Evolutionary conservation across 2,329 filamentous ascomycete species (phyloP).

Genomic region (Knoxdaviesia capensis): DNA sequence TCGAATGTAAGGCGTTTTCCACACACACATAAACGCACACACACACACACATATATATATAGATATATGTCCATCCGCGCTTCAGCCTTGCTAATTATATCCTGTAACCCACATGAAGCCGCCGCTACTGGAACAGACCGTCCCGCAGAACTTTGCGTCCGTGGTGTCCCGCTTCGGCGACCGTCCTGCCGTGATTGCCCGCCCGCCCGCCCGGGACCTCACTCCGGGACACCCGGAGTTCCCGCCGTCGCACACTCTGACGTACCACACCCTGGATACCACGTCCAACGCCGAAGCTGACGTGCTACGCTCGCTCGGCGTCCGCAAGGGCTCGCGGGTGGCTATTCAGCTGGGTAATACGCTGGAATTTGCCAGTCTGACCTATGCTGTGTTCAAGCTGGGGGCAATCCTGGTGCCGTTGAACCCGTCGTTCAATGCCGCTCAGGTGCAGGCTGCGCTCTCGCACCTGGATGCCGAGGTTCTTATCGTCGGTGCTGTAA

Average conservation of each 20-base stretch:
- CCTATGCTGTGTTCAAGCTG: conserved; percentile 82
- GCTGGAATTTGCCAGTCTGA: conserved; percentile 63
- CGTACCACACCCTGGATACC: conserved; percentile 55
- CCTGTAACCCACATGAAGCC: conserved; percentile 23
- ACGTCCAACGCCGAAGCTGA: conserved; percentile 58
- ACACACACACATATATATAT: neutral
- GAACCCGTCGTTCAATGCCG: conserved; percentile 71
- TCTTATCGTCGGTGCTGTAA: conserved; percentile 71
- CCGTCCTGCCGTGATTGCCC: conserved; percentile 33
- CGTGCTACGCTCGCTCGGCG: conserved; percentile 48
- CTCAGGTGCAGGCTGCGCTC: conserved; percentile 61
- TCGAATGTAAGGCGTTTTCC: neutral
- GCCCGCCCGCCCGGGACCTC: conserved; percentile 16
- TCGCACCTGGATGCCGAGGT: conserved; percentile 53
- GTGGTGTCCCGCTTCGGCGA: conserved; percentile 47
- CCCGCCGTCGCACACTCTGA: conserved; percentile 42
- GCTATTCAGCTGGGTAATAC: conserved; percentile 76
- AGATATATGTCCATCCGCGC: neutral
- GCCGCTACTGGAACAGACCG: conserved; percentile 43
- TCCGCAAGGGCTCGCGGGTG: conserved; percentile 66
- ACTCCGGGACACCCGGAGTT: conserved; percentile 15
- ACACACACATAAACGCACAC: neutral
- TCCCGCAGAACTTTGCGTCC: conserved; percentile 50
- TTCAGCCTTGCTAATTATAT: neutral
- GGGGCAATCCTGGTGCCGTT: conserved; percentile 88